Base-by-base conservation (phyloP, 2,329 filamentous ascomycete genomes). In the Mycosphaerelloides madeirae region DNA sequence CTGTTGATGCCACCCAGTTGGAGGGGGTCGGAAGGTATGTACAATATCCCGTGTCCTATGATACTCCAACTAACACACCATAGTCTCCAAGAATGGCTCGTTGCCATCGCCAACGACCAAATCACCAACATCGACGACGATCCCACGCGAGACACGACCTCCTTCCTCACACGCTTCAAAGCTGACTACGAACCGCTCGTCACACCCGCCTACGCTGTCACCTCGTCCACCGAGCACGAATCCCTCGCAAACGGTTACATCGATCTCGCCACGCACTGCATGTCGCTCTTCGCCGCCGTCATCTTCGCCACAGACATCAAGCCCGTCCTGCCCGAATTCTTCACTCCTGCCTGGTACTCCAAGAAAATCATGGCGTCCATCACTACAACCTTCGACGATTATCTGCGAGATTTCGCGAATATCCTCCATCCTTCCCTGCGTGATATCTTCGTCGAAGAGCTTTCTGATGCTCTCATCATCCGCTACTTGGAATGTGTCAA, bases 31-130 rank as follows among this genome's bases (percentile, higher is more conserved):
- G 95, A 64, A 66, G 75, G 22, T 25, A 25, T 9, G 22, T 25
- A 9, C 9, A 25, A 25, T 25, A 9, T 5, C 9, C 22, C 9
- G 22, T 25, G n/a, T 25, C 22, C 22, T 25, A 25, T 25, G 6
- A 25, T 25, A 25, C 9, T 25, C 22, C 22, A 25, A 25, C 22
- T 25, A 9, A 25, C 22, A 25, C 22, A 25, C 22, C 22, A 25
- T 9, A 25, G 22, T 15, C 65, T 83, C 33, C 79, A 83, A 61
- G 93, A 98, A 70, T 98, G 91, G 89, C 83, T 98, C 44, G 83
- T 98, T 41, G 90, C 93, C 35, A 88, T 94, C 45, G 93, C 94
- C 56, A 98, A 98, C 70, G 93, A 98, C 69, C 93, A 98, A 67
- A 97, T 98, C 64, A 90, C 90, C 44, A 96, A 89, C 67, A 95